Base-by-base conservation (phyloP, 106 monocot species). In the Posidonia australis region DNA sequence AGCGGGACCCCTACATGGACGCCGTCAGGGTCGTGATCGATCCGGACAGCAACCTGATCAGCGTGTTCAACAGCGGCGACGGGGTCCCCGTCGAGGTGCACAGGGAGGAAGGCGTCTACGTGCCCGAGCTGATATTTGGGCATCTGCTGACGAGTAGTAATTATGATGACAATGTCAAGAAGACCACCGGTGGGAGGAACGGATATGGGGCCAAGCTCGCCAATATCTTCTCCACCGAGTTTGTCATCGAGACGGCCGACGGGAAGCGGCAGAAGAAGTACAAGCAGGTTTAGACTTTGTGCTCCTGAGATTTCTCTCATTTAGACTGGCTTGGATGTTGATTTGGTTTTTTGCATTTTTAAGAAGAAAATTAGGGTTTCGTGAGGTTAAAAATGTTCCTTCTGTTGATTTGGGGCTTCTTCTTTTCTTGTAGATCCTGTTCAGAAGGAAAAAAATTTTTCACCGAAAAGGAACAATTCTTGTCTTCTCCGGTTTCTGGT, bases 1-100 rank as follows among this genome's bases (percentile, higher is more conserved):
- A 98, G 85, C 64, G 96, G 26, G 96, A 98, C 59, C 84, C 84
- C 25, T 72, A 79, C 21, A 98, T 98, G 96, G 87, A 98, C 65
- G 51, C 77, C 26, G 75, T 98, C 20, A 80, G 75, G 73, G 96
- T 98, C 29, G 83, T 79, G 28, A 98, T 98, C 72, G 91, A 98
- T 43, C 68, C 69, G 10, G 84, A 77, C 9, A 60, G 27, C 10
- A 79, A 81, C 32, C 60, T 62, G 26, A 87, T 98, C 64, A 84
- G 82, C 74, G 78, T 98, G 19, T 98, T 87, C 78, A 98, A 98
- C 81, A 98, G 76, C 47, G 96, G 96, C 0, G 96, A 84, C 19
- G 96, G 96, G 16, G 78, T 98, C 13, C 96, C 96, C 13, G 75
- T 98, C n/a, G 96, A 98, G 91, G 69, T 98, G 63, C 96, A 98